Conservation (phyloP, 2,329 filamentous ascomycete genomes). For the Colletotrichum truncatum region DNA sequence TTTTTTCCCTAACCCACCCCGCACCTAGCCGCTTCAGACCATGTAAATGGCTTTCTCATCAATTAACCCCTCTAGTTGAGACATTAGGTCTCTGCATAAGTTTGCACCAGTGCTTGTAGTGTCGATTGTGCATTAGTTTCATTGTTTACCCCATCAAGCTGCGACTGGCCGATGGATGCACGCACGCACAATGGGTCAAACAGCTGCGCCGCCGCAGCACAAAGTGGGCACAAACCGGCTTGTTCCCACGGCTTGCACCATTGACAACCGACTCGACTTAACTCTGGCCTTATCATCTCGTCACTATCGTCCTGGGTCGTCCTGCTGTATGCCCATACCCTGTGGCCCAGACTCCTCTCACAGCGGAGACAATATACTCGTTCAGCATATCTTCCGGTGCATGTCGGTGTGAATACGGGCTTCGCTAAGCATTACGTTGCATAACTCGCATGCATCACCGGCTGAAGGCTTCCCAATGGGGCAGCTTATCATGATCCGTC, state of each 20-base stretch:
- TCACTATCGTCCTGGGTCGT: conserved; percentile 14
- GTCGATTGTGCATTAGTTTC: conserved; percentile 26
- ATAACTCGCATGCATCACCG: conserved; percentile 27
- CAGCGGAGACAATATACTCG: conserved; percentile 9
- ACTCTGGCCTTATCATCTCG: conserved; percentile 21
- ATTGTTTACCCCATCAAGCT: conserved; percentile 16
- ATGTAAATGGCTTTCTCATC: not conserved
- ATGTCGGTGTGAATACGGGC: conserved; percentile 21
- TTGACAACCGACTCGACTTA: conserved; percentile 13
- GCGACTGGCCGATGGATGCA: conserved; percentile 14
- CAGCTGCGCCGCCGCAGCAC: conserved; percentile 26
- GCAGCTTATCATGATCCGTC: conserved; percentile 29
- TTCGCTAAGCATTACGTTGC: conserved; percentile 28
- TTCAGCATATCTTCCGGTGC: conserved; percentile 23
- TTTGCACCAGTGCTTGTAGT: not conserved
- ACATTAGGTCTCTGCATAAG: conserved; percentile 30
- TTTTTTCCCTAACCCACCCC: no score
- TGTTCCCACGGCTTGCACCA: conserved; percentile 23
- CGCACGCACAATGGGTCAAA: conserved; percentile 24
- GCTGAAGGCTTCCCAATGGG: conserved; percentile 24
- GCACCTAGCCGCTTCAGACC: conserved; percentile 11
- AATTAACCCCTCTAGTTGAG: conserved; percentile 26
- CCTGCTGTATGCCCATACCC: conserved; percentile 4
- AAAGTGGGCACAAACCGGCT: conserved; percentile 27
- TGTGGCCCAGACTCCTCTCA: not conserved